These are phyloP conservation scores for Colletotrichum caudatum DNA, from an alignment of 2,329 filamentous ascomycete species.

Conservation along the genomic window DNA sequence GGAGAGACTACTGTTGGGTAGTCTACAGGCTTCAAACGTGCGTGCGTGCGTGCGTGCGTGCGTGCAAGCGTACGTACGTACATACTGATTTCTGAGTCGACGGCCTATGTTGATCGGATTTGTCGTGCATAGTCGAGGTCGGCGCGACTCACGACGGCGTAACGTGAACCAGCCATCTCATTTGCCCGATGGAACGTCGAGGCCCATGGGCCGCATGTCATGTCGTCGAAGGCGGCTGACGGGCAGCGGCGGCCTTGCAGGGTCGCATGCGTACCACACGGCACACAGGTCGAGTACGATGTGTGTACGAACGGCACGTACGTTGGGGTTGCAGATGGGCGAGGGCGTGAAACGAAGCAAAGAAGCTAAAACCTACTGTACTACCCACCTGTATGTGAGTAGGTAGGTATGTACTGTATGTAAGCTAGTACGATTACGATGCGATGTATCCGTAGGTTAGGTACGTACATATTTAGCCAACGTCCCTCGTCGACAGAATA, in stretches of 20 bases:
- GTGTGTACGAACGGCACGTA: background rate
- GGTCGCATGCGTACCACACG: conserved; percentile 32
- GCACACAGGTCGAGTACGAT: conserved; percentile 14
- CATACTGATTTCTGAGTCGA: background rate
- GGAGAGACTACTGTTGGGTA: background rate
- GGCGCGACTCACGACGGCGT: conserved; percentile 12
- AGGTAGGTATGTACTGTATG: no score
- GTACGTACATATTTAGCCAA: background rate
- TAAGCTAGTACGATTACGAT: no score
- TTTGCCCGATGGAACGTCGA: conserved; percentile 36
- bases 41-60: background rate
- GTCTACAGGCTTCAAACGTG: background rate
- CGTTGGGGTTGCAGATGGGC: conserved; percentile 24
- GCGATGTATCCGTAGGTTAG: no score
- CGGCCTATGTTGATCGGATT: conserved; percentile 15
- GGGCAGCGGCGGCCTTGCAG: conserved; percentile 13
- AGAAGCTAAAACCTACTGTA: conserved; percentile 23
- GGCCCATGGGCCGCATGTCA: conserved; percentile 20
- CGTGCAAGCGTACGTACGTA: background rate
- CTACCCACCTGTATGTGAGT: no score
- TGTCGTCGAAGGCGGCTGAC: conserved; percentile 34
- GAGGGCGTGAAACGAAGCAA: conserved; percentile 37
- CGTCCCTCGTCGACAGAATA: conserved; percentile 5
- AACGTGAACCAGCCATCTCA: conserved; percentile 9
- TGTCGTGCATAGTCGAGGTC: background rate